Evolutionary conservation across 1,139 yeast species (phyloP).

Genomic region (Blastobotrys elegans): DNA sequence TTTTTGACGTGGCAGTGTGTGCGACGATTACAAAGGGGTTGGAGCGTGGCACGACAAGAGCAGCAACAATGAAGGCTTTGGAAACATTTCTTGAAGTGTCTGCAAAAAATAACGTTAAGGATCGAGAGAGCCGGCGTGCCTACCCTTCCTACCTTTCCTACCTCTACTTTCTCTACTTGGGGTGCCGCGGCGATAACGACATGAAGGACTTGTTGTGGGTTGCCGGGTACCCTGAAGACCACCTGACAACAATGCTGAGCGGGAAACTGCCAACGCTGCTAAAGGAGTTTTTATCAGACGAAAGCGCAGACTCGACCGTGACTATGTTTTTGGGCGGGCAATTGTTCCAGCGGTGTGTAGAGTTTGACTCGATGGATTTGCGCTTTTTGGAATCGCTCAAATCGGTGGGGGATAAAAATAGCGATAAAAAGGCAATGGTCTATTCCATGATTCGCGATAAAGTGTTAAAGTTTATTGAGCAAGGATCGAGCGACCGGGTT

Average conservation of each 20-base stretch:
- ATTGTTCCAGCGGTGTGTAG: slow-evolving; percentile 47
- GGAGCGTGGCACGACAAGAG: slow-evolving; percentile 55
- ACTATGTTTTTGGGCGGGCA: slow-evolving; percentile 50
- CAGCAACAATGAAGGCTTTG: slow-evolving; percentile 50
- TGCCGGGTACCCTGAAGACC: slow-evolving; percentile 40
- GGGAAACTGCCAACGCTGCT: slow-evolving; percentile 46
- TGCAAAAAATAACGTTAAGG: slow-evolving; percentile 33
- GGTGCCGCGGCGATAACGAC: slow-evolving; percentile 47
- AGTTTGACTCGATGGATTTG: slow-evolving; percentile 48
- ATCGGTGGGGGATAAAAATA: slow-evolving; percentile 35
- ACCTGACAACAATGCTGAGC: slow-evolving; percentile 19
- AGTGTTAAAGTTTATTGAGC: slow-evolving; percentile 21
- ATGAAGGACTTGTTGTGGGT: slow-evolving; percentile 44
- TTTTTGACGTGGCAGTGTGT: slow-evolving; percentile 54
- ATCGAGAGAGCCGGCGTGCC: slow-evolving; percentile 13
- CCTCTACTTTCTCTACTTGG: slow-evolving; percentile 50
- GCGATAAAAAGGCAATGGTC: slow-evolving; percentile 24
- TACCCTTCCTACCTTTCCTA: slow-evolving; percentile 38
- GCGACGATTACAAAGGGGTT: slow-evolving; percentile 57
- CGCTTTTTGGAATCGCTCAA: slow-evolving; percentile 51
- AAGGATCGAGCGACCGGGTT: slow-evolving; percentile 20
- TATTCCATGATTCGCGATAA: slow-evolving; percentile 25
- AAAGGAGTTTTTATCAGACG: slow-evolving; percentile 46
- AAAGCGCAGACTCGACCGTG: slow-evolving; percentile 40
- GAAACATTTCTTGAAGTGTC: slow-evolving; percentile 47